These are phyloP conservation scores for Malassezia yamatoensis DNA, from an alignment of 1,284 basidiomycete genomes.

Conservation along the genomic window DNA sequence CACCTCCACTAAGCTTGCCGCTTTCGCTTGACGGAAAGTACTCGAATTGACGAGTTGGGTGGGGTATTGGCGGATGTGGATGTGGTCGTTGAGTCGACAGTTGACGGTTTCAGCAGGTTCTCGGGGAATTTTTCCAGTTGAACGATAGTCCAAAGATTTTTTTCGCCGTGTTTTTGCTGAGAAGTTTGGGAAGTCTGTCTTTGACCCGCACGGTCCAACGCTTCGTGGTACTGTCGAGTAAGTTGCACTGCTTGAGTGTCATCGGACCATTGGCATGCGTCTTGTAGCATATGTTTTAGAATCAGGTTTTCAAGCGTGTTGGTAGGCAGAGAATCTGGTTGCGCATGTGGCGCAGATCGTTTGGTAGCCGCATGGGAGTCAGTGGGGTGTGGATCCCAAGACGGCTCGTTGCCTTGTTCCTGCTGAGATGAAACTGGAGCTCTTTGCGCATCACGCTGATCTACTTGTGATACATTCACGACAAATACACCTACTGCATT, in stretches of 20 bases:
- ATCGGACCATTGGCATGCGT: conserved; percentile 37
- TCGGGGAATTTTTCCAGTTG: too few species aligned
- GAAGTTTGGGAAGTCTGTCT: not conserved
- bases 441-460: too few species aligned
- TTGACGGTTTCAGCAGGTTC: too few species aligned
- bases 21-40: conserved; percentile 5
- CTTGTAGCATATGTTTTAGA: conserved; percentile 31
- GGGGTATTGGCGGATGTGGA: too few species aligned
- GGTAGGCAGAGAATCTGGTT: conserved; percentile 29
- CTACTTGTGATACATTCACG: conserved; percentile 11
- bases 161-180: too few species aligned
- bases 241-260: conserved; percentile 12
- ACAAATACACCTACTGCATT: conserved; percentile 44
- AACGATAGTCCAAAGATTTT: too few species aligned
- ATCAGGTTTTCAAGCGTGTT: conserved; percentile 29
- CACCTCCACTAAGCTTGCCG: conserved; percentile 7
- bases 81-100: too few species aligned
- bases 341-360: conserved; percentile 11
- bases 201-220: conserved; percentile 20
- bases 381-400: not conserved
- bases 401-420: too few species aligned
- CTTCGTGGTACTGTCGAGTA: conserved; percentile 27
- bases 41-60: not conserved
- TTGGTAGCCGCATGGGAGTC: not conserved
- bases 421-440: too few species aligned